A percentile compares a stretch with the other conserved stretches of the same genome.
phyloP scores from a whole-genome alignment of 2,329 filamentous ascomycete genomes.

The Sporothrix humicola region DNA sequence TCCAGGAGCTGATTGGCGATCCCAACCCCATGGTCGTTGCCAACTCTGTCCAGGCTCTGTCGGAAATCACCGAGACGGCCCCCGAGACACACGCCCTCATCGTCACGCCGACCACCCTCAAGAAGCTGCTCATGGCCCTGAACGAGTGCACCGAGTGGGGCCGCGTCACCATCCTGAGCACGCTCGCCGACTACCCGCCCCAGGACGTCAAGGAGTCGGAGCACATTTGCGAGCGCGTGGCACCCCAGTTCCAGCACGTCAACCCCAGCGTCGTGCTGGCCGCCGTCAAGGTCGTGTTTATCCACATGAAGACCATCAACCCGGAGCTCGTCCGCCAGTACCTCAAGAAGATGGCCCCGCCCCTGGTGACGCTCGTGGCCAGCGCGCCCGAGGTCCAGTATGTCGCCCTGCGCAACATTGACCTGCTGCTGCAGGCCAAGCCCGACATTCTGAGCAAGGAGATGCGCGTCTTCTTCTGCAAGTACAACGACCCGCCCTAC shows the following conservation, averaged over 20 bases:
- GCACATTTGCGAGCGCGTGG: conserved; percentile 95
- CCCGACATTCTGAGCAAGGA: conserved; percentile 97
- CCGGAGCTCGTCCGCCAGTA: conserved; percentile 82
- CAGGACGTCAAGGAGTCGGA: conserved; percentile 93
- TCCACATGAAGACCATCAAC: conserved; percentile 88
- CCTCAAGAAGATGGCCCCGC: conserved; percentile 98
- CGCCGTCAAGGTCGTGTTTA: conserved; percentile 97
- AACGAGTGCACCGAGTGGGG: conserved; percentile 99
- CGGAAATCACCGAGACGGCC: conserved; percentile 87
- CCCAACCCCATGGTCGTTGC: conserved; percentile 99
- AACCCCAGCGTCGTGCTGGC: conserved; percentile 96
- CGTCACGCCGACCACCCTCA: conserved; percentile 80
- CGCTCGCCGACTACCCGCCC: conserved; percentile 85
- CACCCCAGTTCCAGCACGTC: conserved; percentile 97
- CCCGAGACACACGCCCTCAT: conserved; percentile 88
- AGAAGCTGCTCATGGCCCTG: conserved; percentile 94
- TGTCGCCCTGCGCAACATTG: conserved; percentile 93
- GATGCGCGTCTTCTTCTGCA: conserved; percentile 98
- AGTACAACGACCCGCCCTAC: conserved; percentile 98
- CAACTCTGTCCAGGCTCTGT: conserved; percentile 91
- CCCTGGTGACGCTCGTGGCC: conserved; percentile 91
- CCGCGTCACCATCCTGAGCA: conserved; percentile 88
- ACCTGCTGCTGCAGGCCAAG: conserved; percentile 92
- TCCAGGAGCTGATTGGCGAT: conserved; percentile 96
- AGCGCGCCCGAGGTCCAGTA: conserved; percentile 98